Base-by-base conservation (phyloP, 805 yeast species). In the Candida xiaguanensis region DNA sequence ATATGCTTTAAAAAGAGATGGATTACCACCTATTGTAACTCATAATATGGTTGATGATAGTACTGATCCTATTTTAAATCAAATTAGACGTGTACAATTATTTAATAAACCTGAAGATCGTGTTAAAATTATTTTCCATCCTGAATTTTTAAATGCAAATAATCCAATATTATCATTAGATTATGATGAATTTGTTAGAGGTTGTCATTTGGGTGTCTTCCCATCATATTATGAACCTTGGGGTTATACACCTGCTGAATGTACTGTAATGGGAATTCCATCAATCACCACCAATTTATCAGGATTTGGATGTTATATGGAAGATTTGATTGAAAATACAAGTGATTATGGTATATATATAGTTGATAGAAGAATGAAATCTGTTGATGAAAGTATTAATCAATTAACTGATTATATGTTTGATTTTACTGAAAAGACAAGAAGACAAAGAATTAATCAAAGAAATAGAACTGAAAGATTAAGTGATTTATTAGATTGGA, bases 171-270 rank as follows among this genome's bases (percentile, higher is more conserved):
- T 91, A 57, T 84, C 96, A 14, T 69, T 91, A 41, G 99, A 91
- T 63, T 91, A 91, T 61, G 99, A 91, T 60, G 99, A 91, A 61
- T 91, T 91, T 62, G 99, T 91, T 34, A 78, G 99, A 51, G 99
- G 99, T 45, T 90, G 97, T 61, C 98, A 91, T 64, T 70, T 93
- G 62, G 99, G 99, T 61, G 96, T 91, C 37, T 91, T 91, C 82
- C 99, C 99, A 36, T 88, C 96, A 0, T 91, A 91, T 67, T 91
- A 91, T 59, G 99, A 91, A 67, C 99, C 99, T 3, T 91, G 99
- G 99, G 99, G 99, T 28, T 91, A 91, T 63, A 91, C 99, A 2
- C 99, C 99, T 3, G 98, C 98, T 7, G 99, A 91, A 62, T 93
- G 99, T 70, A 91, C 99, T 0, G 99, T 93, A 17, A 91, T 91